Evolutionary conservation across 768 basidiomycete species (phyloP).

Genomic region (Podaxis sp.): DNA sequence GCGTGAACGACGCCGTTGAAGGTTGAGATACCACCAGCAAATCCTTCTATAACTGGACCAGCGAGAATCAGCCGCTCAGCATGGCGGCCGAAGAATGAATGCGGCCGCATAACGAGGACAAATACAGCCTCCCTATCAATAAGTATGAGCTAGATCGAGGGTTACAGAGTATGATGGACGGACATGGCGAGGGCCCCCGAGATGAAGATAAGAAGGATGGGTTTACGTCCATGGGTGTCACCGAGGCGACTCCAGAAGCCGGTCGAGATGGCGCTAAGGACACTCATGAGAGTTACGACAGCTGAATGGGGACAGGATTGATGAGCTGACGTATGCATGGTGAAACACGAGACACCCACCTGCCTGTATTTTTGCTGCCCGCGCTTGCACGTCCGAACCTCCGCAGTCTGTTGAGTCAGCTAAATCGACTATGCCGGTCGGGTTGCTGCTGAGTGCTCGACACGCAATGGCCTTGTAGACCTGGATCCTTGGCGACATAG

Average conservation of each 20-base stretch:
- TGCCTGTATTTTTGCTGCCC: slow-evolving; percentile 74
- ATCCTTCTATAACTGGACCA: slow-evolving; percentile 78
- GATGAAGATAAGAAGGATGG: slow-evolving; percentile 65
- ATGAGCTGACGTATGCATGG: background rate
- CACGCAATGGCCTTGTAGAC: slow-evolving; percentile 81
- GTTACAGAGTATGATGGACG: slow-evolving; percentile 24
- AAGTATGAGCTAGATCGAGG: slow-evolving; percentile 11
- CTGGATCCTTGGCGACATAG: slow-evolving; percentile 75
- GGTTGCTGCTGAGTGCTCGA: slow-evolving; percentile 41
- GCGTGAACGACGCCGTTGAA: slow-evolving; percentile 68
- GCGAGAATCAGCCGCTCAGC: slow-evolving; percentile 75
- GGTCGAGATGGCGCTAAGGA: slow-evolving; percentile 78
- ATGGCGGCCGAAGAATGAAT: slow-evolving; percentile 44
- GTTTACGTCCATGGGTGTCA: slow-evolving; percentile 75
- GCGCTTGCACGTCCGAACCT: slow-evolving; percentile 58
- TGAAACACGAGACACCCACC: slow-evolving; percentile 29
- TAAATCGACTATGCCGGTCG: slow-evolving; percentile 21
- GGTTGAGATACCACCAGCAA: slow-evolving; percentile 69
- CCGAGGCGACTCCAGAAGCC: slow-evolving; percentile 86
- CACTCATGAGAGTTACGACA: slow-evolving; percentile 75
- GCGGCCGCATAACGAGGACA: slow-evolving; percentile 70
- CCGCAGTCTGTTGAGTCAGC: slow-evolving; percentile 28
- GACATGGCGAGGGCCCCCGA: slow-evolving; percentile 75
- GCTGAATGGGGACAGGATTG: slow-evolving; percentile 28
- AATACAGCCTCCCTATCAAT: slow-evolving; percentile 70